Evolutionary conservation across 2,329 filamentous ascomycete genomes (phyloP).

Genomic region (Phialemonium atrogriseum): DNA sequence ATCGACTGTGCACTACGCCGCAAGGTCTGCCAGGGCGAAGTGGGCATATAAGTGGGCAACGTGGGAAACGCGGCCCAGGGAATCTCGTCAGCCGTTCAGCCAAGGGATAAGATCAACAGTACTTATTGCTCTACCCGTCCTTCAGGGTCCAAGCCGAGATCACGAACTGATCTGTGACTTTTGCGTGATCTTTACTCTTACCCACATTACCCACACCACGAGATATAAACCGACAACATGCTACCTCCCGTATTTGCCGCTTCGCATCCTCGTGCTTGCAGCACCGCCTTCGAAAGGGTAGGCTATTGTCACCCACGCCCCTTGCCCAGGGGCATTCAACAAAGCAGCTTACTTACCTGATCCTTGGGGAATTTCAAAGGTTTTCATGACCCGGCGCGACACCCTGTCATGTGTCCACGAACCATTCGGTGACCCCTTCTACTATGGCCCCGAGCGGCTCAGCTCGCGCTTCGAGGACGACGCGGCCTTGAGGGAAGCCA

Average conservation of each 20-base stretch:
- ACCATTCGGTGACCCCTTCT: conserved; percentile 94
- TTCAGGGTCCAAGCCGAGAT: too few species aligned
- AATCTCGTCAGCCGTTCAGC: too few species aligned
- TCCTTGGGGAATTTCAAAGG: too few species aligned
- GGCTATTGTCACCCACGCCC: conserved; percentile 17
- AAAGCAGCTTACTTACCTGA: conserved; percentile 3
- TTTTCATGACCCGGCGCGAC: conserved; percentile 91
- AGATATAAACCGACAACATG: too few species aligned
- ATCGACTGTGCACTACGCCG: too few species aligned
- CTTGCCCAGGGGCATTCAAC: conserved; percentile 5
- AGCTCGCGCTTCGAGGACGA: conserved; percentile 72
- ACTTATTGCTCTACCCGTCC: too few species aligned
- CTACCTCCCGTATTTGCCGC: conserved; percentile 89
- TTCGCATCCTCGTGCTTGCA: conserved; percentile 91
- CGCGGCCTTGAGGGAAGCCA: conserved; percentile 41
- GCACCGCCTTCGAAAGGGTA: conserved; percentile 94
- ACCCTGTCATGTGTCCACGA: conserved; percentile 81
- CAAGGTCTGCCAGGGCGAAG: too few species aligned
- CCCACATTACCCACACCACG: conserved; percentile 2
- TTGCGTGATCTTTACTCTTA: too few species aligned
- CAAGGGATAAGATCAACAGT: too few species aligned
- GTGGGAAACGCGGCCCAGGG: too few species aligned
- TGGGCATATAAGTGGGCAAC: too few species aligned
- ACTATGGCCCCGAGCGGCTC: conserved; percentile 87
- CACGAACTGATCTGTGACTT: too few species aligned